Conservation (phyloP, 768 basidiomycete species). For the Boletus rubropictus region DNA sequence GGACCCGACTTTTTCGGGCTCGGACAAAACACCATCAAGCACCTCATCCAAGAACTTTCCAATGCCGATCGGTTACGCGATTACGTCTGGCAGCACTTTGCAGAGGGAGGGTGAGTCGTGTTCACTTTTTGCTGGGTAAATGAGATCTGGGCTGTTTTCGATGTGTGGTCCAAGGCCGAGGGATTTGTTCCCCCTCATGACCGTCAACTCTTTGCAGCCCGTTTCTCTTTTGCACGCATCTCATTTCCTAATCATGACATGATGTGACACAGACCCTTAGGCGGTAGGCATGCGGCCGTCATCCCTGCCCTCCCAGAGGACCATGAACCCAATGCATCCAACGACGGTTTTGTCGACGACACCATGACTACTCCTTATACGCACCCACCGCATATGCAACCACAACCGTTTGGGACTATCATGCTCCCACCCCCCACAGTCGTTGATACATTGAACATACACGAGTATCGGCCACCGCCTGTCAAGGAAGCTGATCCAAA, state of each 20-base stretch:
- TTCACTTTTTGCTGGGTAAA: constrained; percentile 8
- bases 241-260: constrained; percentile 30
- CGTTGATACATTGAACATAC: constrained; percentile 28
- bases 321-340: constrained; percentile 2
- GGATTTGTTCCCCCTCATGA: constrained; percentile 6
- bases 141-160: constrained; percentile 6
- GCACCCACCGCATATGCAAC: constrained; percentile 20
- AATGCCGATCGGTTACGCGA: constrained; percentile 65
- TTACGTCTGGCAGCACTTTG: constrained; percentile 84
- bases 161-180: constrained; percentile 9
- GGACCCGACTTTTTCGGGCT: constrained; percentile 87
- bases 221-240: constrained; percentile 17
- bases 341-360: constrained; percentile 24
- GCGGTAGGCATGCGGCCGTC: constrained; percentile 77
- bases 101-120: constrained; percentile 73
- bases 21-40: constrained; percentile 84
- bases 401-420: constrained; percentile 29
- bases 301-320: constrained; percentile 77
- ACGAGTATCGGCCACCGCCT: constrained; percentile 29
- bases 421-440: constrained; percentile 26
- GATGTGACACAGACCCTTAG: constrained; percentile 53
- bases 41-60: constrained; percentile 80
- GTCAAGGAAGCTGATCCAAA: constrained; percentile 17
- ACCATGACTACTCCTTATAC: constrained; percentile 12
- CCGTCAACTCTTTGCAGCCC: constrained; percentile 17